A percentile compares a stretch with the other conserved stretches of the same genome.
phyloP scores from a whole-genome alignment of 495 filamentous ascomycete genomes.

The Aspergillus sclerotiicarbonarius region DNA sequence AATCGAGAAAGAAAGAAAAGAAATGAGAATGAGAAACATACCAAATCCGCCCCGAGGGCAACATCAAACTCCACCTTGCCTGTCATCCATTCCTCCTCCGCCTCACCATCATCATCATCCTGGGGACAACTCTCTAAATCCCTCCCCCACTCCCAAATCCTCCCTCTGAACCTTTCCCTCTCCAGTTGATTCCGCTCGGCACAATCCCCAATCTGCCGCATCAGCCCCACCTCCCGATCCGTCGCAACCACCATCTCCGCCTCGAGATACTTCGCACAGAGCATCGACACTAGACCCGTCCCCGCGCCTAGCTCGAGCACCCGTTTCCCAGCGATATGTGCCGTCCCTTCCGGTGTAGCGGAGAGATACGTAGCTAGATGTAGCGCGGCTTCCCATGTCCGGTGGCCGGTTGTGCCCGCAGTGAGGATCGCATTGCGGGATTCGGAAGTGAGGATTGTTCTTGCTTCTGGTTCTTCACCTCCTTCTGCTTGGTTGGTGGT shows the following conservation, averaged over 20 bases:
- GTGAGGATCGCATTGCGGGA: conserved; percentile 70
- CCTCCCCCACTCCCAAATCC: conserved; percentile 42
- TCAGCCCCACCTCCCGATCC: conserved; percentile 74
- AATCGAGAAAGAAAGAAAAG: background rate
- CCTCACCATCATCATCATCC: conserved; percentile 3
- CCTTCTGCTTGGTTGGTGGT: background rate
- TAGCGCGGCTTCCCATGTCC: conserved; percentile 94
- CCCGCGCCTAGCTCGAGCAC: conserved; percentile 89
- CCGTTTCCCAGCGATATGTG: conserved; percentile 51
- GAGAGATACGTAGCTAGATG: conserved; percentile 75
- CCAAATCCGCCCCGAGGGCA: conserved; percentile 52
- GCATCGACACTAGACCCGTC: conserved; percentile 79
- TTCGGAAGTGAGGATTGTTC: conserved; percentile 52
- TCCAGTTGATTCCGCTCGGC: conserved; percentile 64
- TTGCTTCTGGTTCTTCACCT: background rate
- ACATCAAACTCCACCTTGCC: conserved; percentile 36
- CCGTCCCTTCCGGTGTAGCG: conserved; percentile 36
- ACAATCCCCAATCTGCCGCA: conserved; percentile 67
- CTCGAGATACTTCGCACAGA: conserved; percentile 74
- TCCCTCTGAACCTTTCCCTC: conserved; percentile 36
- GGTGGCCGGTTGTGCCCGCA: conserved; percentile 75
- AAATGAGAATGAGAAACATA: conserved; percentile 17
- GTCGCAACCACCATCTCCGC: conserved; percentile 66
- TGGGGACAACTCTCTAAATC: conserved; percentile 18
- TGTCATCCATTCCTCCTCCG: background rate